Evolutionary conservation across 305 asterid genomes (phyloP).

Genomic region (Solanum hybrid): DNA sequence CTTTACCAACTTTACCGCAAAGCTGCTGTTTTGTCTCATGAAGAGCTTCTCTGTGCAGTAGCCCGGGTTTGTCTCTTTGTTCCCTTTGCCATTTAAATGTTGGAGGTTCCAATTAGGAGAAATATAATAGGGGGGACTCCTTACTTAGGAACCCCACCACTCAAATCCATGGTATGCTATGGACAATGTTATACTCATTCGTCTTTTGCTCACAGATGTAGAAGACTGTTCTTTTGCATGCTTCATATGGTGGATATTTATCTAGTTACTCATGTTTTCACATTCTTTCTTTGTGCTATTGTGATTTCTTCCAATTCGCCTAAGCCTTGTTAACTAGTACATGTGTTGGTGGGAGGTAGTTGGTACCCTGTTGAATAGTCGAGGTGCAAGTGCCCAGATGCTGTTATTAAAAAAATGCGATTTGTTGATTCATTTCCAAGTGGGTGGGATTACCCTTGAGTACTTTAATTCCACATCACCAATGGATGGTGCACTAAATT

Average conservation of each 20-base stretch:
- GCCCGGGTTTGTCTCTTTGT: slow-evolving; percentile 48
- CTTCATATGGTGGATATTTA: neutral
- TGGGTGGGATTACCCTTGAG: neutral
- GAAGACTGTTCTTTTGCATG: neutral
- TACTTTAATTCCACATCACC: neutral
- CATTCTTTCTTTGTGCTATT: neutral
- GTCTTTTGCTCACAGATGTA: neutral
- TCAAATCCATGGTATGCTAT: neutral
- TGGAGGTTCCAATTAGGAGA: neutral
- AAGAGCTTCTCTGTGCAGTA: slow-evolving; percentile 83
- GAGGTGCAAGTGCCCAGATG: neutral
- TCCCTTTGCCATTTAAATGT: neutral
- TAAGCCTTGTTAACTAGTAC: neutral
- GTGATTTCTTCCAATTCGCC: neutral
- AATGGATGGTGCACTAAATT: neutral
- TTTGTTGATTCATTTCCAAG: neutral
- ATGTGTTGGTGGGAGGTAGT: neutral
- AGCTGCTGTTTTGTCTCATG: slow-evolving; percentile 91
- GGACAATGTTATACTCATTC: neutral
- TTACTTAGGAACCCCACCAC: neutral
- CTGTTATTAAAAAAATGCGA: neutral
- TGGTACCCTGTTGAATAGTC: neutral
- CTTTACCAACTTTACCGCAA: slow-evolving; percentile 73
- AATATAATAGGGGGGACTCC: neutral
- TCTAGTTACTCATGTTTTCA: neutral